phyloP scores from a whole-genome alignment of 2,329 filamentous ascomycete genomes.

The Penicillium aurantiogriseum region DNA sequence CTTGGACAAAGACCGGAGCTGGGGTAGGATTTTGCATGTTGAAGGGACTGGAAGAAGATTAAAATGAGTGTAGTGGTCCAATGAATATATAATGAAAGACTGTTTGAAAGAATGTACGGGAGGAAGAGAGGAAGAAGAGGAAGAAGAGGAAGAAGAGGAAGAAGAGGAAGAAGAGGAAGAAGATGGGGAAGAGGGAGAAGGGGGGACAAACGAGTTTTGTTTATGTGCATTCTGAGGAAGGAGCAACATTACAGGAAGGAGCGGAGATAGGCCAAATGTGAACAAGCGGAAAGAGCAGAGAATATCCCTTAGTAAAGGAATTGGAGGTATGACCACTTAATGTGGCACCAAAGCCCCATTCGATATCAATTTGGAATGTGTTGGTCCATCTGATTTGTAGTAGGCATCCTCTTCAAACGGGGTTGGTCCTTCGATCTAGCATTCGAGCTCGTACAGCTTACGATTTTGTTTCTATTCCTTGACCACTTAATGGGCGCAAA shows the following conservation, averaged over 20 bases:
- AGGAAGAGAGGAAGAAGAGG: background rate
- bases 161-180: conserved; percentile 1
- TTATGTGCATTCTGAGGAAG: background rate
- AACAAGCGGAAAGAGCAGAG: background rate
- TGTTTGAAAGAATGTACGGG: conserved; percentile 10
- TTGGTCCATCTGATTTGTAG: background rate
- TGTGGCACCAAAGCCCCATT: background rate
- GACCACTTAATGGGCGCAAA: too few relatives aligned
- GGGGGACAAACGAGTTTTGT: background rate
- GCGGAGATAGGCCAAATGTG: background rate
- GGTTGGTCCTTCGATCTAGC: background rate
- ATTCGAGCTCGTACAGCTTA: too few relatives aligned
- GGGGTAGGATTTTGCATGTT: conserved; percentile 12
- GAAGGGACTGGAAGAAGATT: background rate
- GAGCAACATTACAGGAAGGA: background rate
- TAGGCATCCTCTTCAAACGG: background rate
- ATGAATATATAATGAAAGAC: background rate
- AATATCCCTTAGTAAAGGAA: too few relatives aligned
- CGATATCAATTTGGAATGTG: background rate
- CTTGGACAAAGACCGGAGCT: background rate
- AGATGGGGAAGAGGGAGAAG: background rate
- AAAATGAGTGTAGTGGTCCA: conserved; percentile 4
- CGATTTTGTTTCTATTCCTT: too few relatives aligned
- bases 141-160: background rate
- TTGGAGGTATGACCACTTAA: background rate